These are phyloP conservation scores for Arthroderma uncinatum DNA, from an alignment of 2,329 filamentous ascomycete genomes.

Conservation along the genomic window DNA sequence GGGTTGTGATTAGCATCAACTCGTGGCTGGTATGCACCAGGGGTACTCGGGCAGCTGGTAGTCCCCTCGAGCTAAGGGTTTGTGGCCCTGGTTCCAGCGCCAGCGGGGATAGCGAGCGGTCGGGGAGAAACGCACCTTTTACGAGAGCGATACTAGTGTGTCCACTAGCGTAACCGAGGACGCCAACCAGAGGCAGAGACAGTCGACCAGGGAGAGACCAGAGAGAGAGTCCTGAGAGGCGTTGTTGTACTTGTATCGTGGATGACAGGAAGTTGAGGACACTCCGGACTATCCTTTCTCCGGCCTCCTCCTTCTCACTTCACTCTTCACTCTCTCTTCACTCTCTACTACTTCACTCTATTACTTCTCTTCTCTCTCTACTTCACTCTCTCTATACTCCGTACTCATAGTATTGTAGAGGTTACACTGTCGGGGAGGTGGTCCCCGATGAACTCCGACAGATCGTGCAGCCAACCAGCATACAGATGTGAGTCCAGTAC, in stretches of 20 bases:
- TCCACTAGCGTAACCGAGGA: conserved; percentile 3
- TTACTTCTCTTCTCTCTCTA: background rate
- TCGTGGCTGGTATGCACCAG: conserved; percentile 5
- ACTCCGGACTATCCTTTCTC: no score
- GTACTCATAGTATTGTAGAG: no score
- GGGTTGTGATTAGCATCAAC: background rate
- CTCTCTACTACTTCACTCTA: background rate
- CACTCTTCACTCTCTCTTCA: no score
- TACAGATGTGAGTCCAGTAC: background rate
- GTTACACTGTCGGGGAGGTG: background rate
- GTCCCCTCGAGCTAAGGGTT: background rate
- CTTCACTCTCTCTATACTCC: no score
- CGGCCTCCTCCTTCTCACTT: no score
- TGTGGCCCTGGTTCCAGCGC: background rate
- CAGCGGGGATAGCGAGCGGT: background rate
- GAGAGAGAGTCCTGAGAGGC: background rate
- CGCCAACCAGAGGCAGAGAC: background rate
- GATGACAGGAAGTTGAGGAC: no score
- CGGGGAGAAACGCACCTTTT: background rate
- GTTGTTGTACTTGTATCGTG: no score
- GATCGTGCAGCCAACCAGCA: background rate
- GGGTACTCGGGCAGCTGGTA: conserved; percentile 3
- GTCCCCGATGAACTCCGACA: background rate
- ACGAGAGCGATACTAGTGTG: background rate
- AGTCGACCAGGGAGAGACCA: no score